Evolutionary conservation across 257 asterid genomes (phyloP).

Genomic region (Salvia hispanica): DNA sequence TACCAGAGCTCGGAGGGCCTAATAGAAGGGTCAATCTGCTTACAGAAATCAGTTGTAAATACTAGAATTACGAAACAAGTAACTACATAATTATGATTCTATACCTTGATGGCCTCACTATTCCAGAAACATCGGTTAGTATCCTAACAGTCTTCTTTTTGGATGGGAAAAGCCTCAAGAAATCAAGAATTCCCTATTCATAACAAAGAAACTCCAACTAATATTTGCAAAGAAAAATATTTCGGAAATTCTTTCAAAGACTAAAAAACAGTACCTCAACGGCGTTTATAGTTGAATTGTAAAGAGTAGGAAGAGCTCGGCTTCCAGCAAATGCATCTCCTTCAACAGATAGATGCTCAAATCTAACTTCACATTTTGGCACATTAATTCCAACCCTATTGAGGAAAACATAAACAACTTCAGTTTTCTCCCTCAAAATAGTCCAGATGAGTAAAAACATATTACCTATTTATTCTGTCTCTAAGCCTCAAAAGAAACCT

Average conservation of each 20-base stretch:
- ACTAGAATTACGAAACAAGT: background rate
- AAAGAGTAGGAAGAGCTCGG: slow-evolving; percentile 84
- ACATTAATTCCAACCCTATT: slow-evolving; percentile 66
- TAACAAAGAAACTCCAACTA: background rate
- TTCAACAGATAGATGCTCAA: slow-evolving; percentile 64
- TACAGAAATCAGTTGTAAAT: no score
- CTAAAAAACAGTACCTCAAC: slow-evolving; percentile 75
- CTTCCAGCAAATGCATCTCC: slow-evolving; percentile 70
- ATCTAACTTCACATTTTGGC: slow-evolving; percentile 67
- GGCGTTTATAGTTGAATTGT: slow-evolving; percentile 61
- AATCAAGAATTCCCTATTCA: slow-evolving; percentile 57
- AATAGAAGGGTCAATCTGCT: slow-evolving; percentile 59
- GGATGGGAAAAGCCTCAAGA: slow-evolving; percentile 56
- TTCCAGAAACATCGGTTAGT: slow-evolving; percentile 51
- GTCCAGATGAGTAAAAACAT: background rate
- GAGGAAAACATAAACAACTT: slow-evolving; percentile 1
- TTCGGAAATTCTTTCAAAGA: no score
- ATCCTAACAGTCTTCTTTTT: slow-evolving; percentile 56
- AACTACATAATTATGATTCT: no score
- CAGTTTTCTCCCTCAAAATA: background rate
- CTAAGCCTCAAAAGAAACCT: slow-evolving; percentile 58
- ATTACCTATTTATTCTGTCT: slow-evolving; percentile 64
- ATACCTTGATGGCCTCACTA: slow-evolving; percentile 64
- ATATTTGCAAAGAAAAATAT: no score
- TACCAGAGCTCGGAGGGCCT: slow-evolving; percentile 72